These are phyloP conservation scores for Calonectria leucothoes DNA, from an alignment of 2,329 filamentous ascomycete genomes.

Conservation along the genomic window DNA sequence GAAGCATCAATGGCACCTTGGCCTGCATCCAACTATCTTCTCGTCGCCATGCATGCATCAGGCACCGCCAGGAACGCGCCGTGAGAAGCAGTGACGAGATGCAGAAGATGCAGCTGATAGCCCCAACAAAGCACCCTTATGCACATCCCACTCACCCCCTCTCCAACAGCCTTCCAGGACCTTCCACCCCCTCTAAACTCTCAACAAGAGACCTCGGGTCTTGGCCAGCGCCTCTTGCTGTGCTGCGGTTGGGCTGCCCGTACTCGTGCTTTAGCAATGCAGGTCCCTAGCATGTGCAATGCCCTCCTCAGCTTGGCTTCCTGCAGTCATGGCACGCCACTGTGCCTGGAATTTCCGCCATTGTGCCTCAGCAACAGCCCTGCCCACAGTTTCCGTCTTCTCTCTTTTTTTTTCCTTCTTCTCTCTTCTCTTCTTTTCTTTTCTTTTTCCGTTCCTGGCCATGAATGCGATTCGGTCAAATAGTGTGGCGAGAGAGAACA, in stretches of 20 bases:
- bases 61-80: slow-evolving; percentile 13
- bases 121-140: slow-evolving; percentile 3
- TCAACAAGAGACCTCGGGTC: background rate
- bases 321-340: slow-evolving; percentile 15
- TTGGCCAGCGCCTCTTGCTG: background rate
- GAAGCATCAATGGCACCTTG: slow-evolving; percentile 8
- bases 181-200: background rate
- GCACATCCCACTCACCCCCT: background rate
- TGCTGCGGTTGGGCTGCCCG: background rate
- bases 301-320: background rate
- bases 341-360: background rate
- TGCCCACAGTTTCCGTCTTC: background rate
- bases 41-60: background rate
- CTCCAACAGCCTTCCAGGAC: background rate
- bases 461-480: background rate
- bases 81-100: background rate
- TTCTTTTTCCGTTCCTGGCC: background rate
- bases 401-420: background rate
- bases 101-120: background rate
- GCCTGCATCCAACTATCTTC: background rate
- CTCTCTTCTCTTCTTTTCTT: background rate
- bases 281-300: background rate
- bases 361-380: background rate
- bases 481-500: slow-evolving; percentile 22
- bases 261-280: background rate